A percentile compares a stretch with the other conserved stretches of the same genome.
Evolutionary conservation across 2,329 filamentous ascomycete genomes (phyloP).

Genomic region (Cercospora citrullina): DNA sequence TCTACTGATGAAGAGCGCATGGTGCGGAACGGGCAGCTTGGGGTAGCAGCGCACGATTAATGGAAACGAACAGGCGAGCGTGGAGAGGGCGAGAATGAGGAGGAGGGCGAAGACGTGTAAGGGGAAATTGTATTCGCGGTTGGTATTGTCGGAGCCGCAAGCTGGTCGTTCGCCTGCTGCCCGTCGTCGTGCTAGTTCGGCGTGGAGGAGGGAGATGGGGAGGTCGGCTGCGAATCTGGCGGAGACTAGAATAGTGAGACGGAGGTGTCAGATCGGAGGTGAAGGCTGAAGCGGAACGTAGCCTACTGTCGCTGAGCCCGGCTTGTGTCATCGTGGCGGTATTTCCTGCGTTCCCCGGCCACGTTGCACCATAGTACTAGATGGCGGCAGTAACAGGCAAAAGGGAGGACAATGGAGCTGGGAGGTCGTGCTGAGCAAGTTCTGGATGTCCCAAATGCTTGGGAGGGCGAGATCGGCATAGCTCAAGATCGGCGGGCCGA

Average conservation of each 20-base stretch:
- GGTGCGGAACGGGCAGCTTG: conserved; percentile 58
- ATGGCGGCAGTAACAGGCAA: background rate
- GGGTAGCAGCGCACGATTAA: conserved; percentile 61
- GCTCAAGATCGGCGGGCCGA: background rate
- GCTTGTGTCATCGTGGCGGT: conserved; percentile 23
- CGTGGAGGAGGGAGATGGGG: conserved; percentile 48
- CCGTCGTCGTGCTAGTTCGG: conserved; percentile 53
- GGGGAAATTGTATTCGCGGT: conserved; percentile 55
- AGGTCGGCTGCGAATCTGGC: conserved; percentile 40
- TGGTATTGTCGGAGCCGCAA: conserved; percentile 53
- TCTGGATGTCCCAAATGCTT: conserved; percentile 3
- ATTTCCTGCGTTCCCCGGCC: background rate
- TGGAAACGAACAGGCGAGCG: conserved; percentile 61
- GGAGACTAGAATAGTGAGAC: conserved; percentile 22
- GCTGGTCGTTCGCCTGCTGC: conserved; percentile 47
- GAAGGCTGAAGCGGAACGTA: background rate
- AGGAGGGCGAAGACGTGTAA: conserved; percentile 60
- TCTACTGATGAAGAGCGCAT: conserved; percentile 59
- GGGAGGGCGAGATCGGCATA: background rate
- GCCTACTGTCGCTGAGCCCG: conserved; percentile 19
- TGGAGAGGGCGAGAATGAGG: conserved; percentile 58
- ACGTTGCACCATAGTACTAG: conserved; percentile 4
- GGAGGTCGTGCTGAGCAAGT: background rate
- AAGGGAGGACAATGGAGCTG: background rate
- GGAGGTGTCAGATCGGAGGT: conserved; percentile 18